Evolutionary conservation across 1,284 basidiomycete genomes (phyloP).

Genomic region (Volvariella surrecta): DNA sequence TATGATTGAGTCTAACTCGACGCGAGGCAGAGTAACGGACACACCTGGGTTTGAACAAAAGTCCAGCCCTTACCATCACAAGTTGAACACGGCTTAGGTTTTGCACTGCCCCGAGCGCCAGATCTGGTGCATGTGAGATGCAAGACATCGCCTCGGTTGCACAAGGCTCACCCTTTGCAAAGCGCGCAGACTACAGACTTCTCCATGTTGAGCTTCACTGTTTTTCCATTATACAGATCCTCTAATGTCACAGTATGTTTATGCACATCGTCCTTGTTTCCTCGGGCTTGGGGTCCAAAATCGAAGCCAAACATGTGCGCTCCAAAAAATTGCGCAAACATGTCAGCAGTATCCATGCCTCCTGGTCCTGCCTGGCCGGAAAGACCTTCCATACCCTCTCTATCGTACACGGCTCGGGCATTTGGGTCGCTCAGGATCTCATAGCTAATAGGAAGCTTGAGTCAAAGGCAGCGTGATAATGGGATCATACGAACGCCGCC

Average conservation of each 20-base stretch:
- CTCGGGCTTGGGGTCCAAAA: slow-evolving; percentile 38
- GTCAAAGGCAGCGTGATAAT: slow-evolving; percentile 7
- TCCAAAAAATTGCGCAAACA: slow-evolving; percentile 75
- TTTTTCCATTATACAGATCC: slow-evolving; percentile 90
- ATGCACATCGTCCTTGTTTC: slow-evolving; percentile 69
- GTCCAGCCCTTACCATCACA: slow-evolving; percentile 84
- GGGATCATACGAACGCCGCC: slow-evolving; percentile 55
- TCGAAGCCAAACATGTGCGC: slow-evolving; percentile 38
- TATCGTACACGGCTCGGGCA: slow-evolving; percentile 76
- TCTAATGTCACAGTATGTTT: slow-evolving; percentile 85
- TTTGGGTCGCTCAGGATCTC: slow-evolving; percentile 80
- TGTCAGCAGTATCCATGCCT: slow-evolving; percentile 53
- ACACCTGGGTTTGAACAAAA: slow-evolving; percentile 51
- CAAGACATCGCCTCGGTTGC: background rate
- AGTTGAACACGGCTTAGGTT: slow-evolving; percentile 72
- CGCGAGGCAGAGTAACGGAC: slow-evolving; percentile 9
- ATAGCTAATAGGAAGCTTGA: slow-evolving; percentile 42
- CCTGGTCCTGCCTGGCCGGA: slow-evolving; percentile 32
- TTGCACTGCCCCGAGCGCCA: slow-evolving; percentile 74
- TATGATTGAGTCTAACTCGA: slow-evolving; percentile 6
- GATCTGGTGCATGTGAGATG: slow-evolving; percentile 37
- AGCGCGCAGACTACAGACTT: slow-evolving; percentile 72
- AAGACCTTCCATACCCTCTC: slow-evolving; percentile 67
- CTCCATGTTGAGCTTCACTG: slow-evolving; percentile 85
- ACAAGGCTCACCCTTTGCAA: slow-evolving; percentile 68